phyloP scores from a whole-genome alignment of 1,284 basidiomycete genomes.

The Athelia psychrophila region DNA sequence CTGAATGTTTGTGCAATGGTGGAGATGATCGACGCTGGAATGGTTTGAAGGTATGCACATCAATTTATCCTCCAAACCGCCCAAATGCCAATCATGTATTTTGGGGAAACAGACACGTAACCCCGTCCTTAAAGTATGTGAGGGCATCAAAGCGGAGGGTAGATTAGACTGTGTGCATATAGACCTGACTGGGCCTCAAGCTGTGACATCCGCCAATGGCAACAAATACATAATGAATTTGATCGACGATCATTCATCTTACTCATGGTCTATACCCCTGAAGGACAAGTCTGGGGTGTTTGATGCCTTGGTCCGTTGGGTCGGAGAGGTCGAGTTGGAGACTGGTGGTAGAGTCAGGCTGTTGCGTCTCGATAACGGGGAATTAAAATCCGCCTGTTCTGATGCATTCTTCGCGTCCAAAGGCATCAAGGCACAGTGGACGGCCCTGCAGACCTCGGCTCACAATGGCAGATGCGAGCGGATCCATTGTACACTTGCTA shows the following conservation, averaged over 20 bases:
- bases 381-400: constrained; percentile 24
- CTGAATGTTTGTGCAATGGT: constrained; percentile 20
- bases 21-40: constrained; percentile 20
- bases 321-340: constrained; percentile 11
- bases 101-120: constrained; percentile 9
- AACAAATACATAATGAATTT: constrained; percentile 32
- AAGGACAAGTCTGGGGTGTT: constrained; percentile 21
- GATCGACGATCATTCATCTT: constrained; percentile 27
- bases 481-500: constrained; percentile 21
- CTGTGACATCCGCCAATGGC: constrained; percentile 19
- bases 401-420: constrained; percentile 12
- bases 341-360: constrained; percentile 15
- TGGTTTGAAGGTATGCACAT: constrained; percentile 30
- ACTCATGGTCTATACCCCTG: constrained; percentile 26
- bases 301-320: constrained; percentile 20
- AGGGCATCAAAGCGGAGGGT: constrained; percentile 13
- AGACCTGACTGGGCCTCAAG: constrained; percentile 27
- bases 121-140: constrained; percentile 3
- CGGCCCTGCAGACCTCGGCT: constrained; percentile 26
- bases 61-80: constrained; percentile 14
- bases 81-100: constrained; percentile 20
- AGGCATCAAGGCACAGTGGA: constrained; percentile 14
- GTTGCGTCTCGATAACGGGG: constrained; percentile 25
- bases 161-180: constrained; percentile 26
- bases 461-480: constrained; percentile 25